phyloP scores from a whole-genome alignment of 2,329 filamentous ascomycete species.

The Ophiostoma sp. region DNA sequence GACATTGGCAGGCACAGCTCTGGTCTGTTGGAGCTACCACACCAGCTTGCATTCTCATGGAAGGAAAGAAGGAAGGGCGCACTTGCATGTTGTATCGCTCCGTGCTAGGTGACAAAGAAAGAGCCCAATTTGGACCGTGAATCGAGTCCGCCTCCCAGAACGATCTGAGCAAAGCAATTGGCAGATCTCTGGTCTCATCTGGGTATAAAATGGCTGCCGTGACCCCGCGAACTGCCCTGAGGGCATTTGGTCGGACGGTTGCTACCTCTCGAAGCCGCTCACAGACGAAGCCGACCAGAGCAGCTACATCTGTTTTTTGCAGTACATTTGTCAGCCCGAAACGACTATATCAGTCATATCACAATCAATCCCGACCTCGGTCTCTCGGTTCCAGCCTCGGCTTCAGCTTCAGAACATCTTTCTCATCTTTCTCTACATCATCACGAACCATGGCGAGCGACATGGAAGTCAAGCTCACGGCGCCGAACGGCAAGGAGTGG shows the following conservation, averaged over 20 bases:
- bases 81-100: neutral
- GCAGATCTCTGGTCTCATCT: neutral
- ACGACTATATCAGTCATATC: neutral
- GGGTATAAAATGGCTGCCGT: neutral
- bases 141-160: neutral
- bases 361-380: neutral
- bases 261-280: neutral
- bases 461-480: slow-evolving; percentile 61
- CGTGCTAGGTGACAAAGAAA: neutral
- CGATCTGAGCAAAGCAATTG: neutral
- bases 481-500: slow-evolving; percentile 74
- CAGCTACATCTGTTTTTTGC: neutral
- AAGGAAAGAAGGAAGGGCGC: neutral
- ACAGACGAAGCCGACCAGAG: neutral
- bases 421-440: neutral
- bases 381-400: neutral
- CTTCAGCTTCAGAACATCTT: neutral
- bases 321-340: neutral
- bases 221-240: neutral
- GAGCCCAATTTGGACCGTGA: neutral
- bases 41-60: neutral
- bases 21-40: neutral
- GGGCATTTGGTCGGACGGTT: neutral
- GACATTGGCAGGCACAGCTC: neutral
- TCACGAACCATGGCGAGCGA: neutral